Evolutionary conservation across 2,329 filamentous ascomycete species (phyloP), one percentile per base, ranked within the genome.

Genomic region (Ambrosiella cleistominuta): DNA sequence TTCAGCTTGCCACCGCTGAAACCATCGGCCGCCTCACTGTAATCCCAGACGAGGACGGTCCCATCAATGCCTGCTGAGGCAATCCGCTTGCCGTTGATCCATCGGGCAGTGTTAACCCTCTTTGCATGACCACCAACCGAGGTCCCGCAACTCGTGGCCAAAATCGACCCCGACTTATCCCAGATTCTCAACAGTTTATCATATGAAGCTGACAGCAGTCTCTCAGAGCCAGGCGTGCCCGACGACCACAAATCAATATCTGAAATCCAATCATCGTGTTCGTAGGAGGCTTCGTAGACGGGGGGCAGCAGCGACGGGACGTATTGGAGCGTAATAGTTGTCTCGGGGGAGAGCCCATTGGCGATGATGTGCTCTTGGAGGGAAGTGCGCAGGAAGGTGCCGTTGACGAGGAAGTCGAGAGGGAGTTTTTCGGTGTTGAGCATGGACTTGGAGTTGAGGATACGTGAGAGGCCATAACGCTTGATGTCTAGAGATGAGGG

Each of bases 181-280:
- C 93, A 98, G 62, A 97, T 77, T 63, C 90, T 78, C 58, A 97
- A 72, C 13, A 95, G 72, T 7, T 91, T 91, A 68, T 98, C 93
- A 67, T 95, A 97, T 53, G 88, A 91, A 37, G 83, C 88, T n/a
- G 88, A 94, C n/a, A 95, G 73, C 61, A 97, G 84, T 62, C 86
- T 75, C 54, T 72, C 68, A 35, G 70, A 69, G 65, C 77, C 71
- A 52, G 69, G 68, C 54, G 72, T 73, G 17, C 82, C 79, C 6
- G 74, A 71, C 0, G 88, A 90, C 27, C 95, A 74, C 3, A 95
- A 79, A 68, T 96, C 89, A 35, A 97, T 82, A 35, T 81, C 80
- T 68, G 87, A 88, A 54, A 98, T 86, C 93, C 93, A 98, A 70
- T 97, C 93, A 66, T 98, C 90, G 69, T 98, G 91, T 72, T 96